Conservation (phyloP, 176 grass and related monocot genomes). For the Chloris gayana region DNA sequence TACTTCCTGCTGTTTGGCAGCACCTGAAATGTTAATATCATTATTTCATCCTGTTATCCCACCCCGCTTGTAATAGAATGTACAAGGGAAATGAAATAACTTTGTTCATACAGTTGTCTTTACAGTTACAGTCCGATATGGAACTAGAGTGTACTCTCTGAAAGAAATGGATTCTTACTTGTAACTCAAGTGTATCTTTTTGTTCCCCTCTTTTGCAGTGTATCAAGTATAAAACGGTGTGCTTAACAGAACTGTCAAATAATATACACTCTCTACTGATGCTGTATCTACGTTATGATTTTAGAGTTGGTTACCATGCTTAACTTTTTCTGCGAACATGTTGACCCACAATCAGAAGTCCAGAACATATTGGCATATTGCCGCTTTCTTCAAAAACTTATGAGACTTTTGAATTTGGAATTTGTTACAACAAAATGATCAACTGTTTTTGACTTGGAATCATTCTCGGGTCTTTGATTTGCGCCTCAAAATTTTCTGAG, state of each 20-base stretch:
- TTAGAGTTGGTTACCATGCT: neutral
- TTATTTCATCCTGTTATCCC: neutral
- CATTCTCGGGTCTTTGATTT: neutral
- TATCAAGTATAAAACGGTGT: neutral
- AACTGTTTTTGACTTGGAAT: neutral
- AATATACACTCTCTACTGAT: neutral
- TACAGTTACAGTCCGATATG: neutral
- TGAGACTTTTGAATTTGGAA: neutral
- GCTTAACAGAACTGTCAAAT: neutral
- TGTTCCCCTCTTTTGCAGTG: neutral
- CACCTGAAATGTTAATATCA: conserved; percentile 5
- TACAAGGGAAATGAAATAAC: neutral
- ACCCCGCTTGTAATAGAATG: neutral
- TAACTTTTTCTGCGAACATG: neutral
- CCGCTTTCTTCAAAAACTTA: neutral
- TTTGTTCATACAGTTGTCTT: neutral
- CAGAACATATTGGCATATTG: neutral
- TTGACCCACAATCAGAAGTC: neutral
- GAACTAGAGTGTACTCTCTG: neutral
- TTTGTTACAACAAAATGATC: neutral
- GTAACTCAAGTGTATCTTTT: neutral
- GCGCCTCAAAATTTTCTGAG: neutral
- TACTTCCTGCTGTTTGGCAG: neutral
- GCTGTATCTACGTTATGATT: neutral
- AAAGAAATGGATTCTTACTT: neutral